These are phyloP conservation scores for Cladosporium sp. DNA, from an alignment of 2,329 filamentous ascomycete genomes.

Conservation along the genomic window DNA sequence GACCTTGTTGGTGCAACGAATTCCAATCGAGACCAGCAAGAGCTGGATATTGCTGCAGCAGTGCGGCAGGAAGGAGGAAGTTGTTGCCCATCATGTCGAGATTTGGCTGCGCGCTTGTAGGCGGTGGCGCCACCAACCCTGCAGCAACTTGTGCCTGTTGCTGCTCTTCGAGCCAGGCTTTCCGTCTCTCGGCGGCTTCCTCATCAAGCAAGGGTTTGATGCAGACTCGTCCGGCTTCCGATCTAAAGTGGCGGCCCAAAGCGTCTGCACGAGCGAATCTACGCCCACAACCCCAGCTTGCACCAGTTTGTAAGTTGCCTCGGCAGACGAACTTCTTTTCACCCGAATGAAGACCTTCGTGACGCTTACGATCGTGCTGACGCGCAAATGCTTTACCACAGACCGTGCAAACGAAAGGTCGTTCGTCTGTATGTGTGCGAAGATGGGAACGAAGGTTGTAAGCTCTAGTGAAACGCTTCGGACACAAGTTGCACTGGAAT, in stretches of 20 bases:
- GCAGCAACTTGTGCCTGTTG: conserved; percentile 57
- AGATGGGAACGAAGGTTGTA: conserved; percentile 96
- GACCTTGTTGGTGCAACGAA: conserved; percentile 65
- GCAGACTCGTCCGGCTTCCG: conserved; percentile 91
- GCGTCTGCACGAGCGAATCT: conserved; percentile 95
- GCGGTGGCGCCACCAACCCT: conserved; percentile 38
- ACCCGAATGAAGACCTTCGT: conserved; percentile 92
- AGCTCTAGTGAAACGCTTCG: conserved; percentile 92
- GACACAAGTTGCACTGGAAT: conserved; percentile 90
- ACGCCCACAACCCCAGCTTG: conserved; percentile 89
- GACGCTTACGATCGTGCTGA: conserved; percentile 94
- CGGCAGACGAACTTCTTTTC: conserved; percentile 99
- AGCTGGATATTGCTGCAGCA: conserved; percentile 89
- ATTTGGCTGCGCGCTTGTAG: conserved; percentile 41
- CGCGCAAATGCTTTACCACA: conserved; percentile 97
- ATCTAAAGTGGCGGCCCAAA: conserved; percentile 80
- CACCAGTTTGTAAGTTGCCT: conserved; percentile 79
- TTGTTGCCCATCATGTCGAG: conserved; percentile 49
- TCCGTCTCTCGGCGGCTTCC: conserved; percentile 80
- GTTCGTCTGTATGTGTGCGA: conserved; percentile 94
- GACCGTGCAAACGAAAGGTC: conserved; percentile 94
- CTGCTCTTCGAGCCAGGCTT: conserved; percentile 63
- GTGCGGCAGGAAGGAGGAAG: conserved; percentile 68
- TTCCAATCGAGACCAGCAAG: conserved; percentile 89
- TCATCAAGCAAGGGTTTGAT: conserved; percentile 98